phyloP scores from a whole-genome alignment of 805 yeast genomes.

The Sugiyamaella qingdaonensis region DNA sequence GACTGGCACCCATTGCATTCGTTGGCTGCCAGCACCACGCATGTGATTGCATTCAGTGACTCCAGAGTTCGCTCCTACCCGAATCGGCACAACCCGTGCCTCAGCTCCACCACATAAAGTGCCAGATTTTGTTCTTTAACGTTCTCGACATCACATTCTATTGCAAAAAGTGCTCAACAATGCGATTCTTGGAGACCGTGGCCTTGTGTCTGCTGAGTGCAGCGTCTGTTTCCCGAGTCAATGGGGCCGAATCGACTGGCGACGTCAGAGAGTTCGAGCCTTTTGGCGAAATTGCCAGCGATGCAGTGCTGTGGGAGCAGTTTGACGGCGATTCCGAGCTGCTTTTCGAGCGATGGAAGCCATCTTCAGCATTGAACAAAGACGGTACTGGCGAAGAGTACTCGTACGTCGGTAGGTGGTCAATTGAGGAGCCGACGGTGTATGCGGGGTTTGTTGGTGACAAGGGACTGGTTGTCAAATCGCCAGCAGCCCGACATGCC shows the following conservation, averaged over 20 bases:
- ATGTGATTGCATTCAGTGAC: not conserved
- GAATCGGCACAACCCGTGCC: not conserved
- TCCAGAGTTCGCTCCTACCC: not conserved
- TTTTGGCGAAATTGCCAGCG: slow-evolving; percentile 3
- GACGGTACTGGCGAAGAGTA: slow-evolving; percentile 40
- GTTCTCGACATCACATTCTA: not conserved
- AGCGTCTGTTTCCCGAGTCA: not conserved
- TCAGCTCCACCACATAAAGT: not conserved
- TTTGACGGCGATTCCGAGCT: slow-evolving; percentile 42
- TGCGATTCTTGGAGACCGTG: slow-evolving; percentile 5
- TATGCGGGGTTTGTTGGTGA: slow-evolving; percentile 62
- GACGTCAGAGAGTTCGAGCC: slow-evolving; percentile 4
- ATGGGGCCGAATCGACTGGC: not conserved
- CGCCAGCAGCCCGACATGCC: slow-evolving; percentile 78
- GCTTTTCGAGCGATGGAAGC: slow-evolving; percentile 44
- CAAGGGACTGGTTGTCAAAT: slow-evolving; percentile 69
- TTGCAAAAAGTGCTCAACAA: not conserved
- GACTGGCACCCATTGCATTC: not conserved
- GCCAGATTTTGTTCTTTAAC: not conserved
- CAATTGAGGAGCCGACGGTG: slow-evolving; percentile 55
- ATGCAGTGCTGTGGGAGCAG: slow-evolving; percentile 59
- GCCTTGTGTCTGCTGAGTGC: not conserved
- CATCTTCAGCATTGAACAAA: slow-evolving; percentile 46
- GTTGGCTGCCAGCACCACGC: not conserved
- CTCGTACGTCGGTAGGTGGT: slow-evolving; percentile 72